Conservation (phyloP, 1,139 yeast genomes). For the Arxiozyma slooffiae region DNA sequence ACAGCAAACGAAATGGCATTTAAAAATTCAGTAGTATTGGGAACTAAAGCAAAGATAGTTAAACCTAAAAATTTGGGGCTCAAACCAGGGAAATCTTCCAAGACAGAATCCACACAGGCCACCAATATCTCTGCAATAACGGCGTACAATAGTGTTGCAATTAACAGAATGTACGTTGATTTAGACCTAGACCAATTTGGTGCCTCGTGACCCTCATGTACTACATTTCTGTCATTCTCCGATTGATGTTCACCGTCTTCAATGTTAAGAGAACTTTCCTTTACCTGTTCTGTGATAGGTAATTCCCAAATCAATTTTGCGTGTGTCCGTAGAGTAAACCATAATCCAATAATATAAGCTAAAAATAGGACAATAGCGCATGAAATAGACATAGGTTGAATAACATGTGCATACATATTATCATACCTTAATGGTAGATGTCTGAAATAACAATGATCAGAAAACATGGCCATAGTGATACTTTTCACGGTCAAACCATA, state of each 20-base stretch:
- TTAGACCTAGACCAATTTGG: slow-evolving; percentile 92
- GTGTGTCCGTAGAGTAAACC: slow-evolving; percentile 90
- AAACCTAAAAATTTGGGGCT: slow-evolving; percentile 86
- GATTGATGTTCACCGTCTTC: slow-evolving; percentile 1
- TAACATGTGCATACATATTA: slow-evolving; percentile 48
- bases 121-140: slow-evolving; percentile 91
- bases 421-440: slow-evolving; percentile 68
- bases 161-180: slow-evolving; percentile 71
- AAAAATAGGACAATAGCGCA: slow-evolving; percentile 75
- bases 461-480: slow-evolving; percentile 10
- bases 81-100: slow-evolving; percentile 56
- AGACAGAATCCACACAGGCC: slow-evolving; percentile 84
- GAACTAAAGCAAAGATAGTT: slow-evolving; percentile 90
- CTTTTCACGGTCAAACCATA: slow-evolving; percentile 32
- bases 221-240: not conserved
- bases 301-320: slow-evolving; percentile 94
- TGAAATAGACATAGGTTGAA: slow-evolving; percentile 71
- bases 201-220: slow-evolving; percentile 67
- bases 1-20: slow-evolving; percentile 96
- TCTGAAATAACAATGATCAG: slow-evolving; percentile 60
- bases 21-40: slow-evolving; percentile 91
- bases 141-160: slow-evolving; percentile 83
- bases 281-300: slow-evolving; percentile 34
- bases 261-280: slow-evolving; percentile 8
- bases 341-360: slow-evolving; percentile 82